These are phyloP conservation scores for Metschnikowia amazonensis DNA, from an alignment of 805 yeast species.

Conservation along the genomic window DNA sequence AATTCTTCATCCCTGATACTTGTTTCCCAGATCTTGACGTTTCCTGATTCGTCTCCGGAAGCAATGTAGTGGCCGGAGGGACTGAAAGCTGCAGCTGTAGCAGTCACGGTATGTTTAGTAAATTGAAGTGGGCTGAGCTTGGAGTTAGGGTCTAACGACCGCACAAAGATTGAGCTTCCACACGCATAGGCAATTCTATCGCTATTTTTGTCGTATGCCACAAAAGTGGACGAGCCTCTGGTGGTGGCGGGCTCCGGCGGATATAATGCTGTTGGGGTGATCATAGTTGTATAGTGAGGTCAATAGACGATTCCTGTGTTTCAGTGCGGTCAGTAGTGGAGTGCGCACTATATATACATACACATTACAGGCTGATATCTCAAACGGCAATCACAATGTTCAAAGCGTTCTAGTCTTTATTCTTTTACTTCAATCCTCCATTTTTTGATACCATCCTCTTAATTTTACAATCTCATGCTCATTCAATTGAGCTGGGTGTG, in stretches of 20 bases:
- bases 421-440: no score
- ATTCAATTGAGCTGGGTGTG: no score
- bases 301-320: background rate
- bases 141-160: constrained; percentile 57
- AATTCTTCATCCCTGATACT: constrained; percentile 42
- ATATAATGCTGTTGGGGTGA: constrained; percentile 32
- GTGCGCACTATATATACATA: background rate
- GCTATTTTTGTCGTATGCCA: constrained; percentile 68
- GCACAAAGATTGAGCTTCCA: constrained; percentile 74
- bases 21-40: constrained; percentile 82
- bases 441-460: no score
- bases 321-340: no score
- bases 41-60: constrained; percentile 89
- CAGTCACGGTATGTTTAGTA: constrained; percentile 62
- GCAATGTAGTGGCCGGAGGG: constrained; percentile 90
- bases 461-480: no score
- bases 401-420: no score
- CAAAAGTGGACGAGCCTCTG: constrained; percentile 64
- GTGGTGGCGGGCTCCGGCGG: constrained; percentile 82
- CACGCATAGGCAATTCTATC: constrained; percentile 76
- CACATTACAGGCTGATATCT: background rate
- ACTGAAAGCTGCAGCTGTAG: constrained; percentile 82
- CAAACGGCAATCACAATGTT: no score
- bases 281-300: constrained; percentile 12
- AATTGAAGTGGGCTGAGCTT: constrained; percentile 52